A percentile compares a stretch with the other conserved stretches of the same genome.
Conservation (phyloP, 2,329 filamentous ascomycete species). For the Penicillium expansum region DNA sequence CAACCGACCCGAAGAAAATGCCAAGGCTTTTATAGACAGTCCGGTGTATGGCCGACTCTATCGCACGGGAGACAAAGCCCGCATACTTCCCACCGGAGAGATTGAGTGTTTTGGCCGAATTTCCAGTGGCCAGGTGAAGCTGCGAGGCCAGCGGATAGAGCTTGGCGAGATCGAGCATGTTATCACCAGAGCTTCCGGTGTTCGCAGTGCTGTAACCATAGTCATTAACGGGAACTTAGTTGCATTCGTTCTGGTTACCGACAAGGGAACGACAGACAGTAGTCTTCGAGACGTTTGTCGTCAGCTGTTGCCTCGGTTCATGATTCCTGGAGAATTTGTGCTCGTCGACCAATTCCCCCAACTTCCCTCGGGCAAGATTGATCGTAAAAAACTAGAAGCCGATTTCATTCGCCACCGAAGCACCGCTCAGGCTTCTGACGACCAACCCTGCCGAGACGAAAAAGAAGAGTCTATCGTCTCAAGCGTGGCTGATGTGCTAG, state of each 20-base stretch:
- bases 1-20: conserved; percentile 74
- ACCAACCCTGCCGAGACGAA: conserved; percentile 22
- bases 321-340: conserved; percentile 75
- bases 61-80: conserved; percentile 79
- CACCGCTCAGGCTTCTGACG: conserved; percentile 8
- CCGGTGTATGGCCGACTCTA: conserved; percentile 68
- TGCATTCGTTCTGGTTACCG: conserved; percentile 65
- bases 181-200: conserved; percentile 58
- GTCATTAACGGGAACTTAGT: conserved; percentile 69
- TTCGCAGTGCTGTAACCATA: conserved; percentile 64
- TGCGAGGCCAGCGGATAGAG: conserved; percentile 79
- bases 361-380: conserved; percentile 79
- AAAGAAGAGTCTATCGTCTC: conserved; percentile 37
- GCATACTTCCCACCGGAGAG: conserved; percentile 62
- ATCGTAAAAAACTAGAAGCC: conserved; percentile 62
- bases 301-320: conserved; percentile 75
- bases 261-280: conserved; percentile 37
- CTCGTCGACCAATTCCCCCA: conserved; percentile 65
- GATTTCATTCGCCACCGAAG: conserved; percentile 48
- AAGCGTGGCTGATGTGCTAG: conserved; percentile 45
- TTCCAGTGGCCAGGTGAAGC: conserved; percentile 76
- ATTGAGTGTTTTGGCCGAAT: conserved; percentile 85
- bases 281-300: conserved; percentile 60
- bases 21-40: conserved; percentile 66
- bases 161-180: conserved; percentile 75